Conservation (phyloP, 495 filamentous ascomycete genomes). For the Daldinia childiae region DNA sequence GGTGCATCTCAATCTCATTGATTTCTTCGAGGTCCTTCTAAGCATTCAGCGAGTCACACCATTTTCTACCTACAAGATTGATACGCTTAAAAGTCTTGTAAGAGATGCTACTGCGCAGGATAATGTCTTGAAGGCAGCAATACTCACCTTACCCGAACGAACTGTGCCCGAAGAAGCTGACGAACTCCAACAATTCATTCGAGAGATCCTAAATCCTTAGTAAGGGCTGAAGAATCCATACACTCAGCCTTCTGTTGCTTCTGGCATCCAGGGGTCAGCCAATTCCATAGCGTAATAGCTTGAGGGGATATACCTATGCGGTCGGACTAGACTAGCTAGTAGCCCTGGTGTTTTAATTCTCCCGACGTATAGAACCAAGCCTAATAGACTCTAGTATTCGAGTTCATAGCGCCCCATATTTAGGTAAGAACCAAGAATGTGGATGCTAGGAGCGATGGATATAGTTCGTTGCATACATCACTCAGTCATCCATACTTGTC, state of each 20-base stretch:
- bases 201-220: slow-evolving; percentile 40
- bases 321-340: background rate
- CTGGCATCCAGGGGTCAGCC: background rate
- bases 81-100: slow-evolving; percentile 52
- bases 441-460: background rate
- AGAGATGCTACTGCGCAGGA: slow-evolving; percentile 53
- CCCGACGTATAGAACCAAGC: background rate
- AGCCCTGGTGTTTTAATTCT: background rate
- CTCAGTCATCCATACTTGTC: background rate
- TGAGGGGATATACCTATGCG: background rate
- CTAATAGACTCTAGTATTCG: background rate
- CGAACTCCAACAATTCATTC: slow-evolving; percentile 51
- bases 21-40: slow-evolving; percentile 76
- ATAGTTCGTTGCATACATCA: background rate
- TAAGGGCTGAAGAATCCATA: background rate
- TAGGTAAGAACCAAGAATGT: background rate
- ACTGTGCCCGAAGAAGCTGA: slow-evolving; percentile 57
- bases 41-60: slow-evolving; percentile 61
- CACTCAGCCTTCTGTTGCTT: background rate
- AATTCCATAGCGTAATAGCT: background rate
- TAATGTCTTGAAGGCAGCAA: slow-evolving; percentile 49
- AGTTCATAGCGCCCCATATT: background rate
- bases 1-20: slow-evolving; percentile 81
- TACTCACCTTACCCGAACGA: slow-evolving; percentile 55
- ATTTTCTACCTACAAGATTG: slow-evolving; percentile 50